Evolutionary conservation across 176 grass and related monocot species (phyloP).

Genomic region (Poa annua): DNA sequence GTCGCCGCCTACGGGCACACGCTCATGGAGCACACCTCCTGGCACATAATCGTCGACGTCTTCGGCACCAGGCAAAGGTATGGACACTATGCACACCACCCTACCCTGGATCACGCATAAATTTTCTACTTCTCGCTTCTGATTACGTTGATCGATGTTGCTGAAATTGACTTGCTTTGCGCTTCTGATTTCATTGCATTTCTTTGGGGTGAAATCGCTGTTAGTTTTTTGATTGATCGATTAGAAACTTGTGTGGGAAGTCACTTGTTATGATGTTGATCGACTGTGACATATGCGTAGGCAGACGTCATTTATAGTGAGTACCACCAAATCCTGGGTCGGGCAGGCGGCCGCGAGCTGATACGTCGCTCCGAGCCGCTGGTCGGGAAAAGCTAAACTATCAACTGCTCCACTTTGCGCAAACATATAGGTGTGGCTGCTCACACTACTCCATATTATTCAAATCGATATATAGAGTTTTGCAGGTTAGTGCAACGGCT

Average conservation of each 20-base stretch:
- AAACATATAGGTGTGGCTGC: neutral
- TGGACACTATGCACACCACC: neutral
- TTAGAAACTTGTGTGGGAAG: neutral
- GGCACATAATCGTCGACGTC: constrained; percentile 81
- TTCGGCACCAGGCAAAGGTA: constrained; percentile 81
- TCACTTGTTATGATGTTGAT: neutral
- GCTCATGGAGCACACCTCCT: constrained; percentile 82
- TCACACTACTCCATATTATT: neutral
- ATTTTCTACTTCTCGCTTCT: too few relatives aligned
- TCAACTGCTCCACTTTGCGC: constrained; percentile 43
- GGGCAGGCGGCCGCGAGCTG: constrained; percentile 9
- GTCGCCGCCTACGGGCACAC: constrained; percentile 79
- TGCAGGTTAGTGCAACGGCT: neutral
- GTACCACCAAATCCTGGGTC: constrained; percentile 25
- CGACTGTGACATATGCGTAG: neutral
- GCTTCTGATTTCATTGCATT: neutral
- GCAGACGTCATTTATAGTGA: neutral
- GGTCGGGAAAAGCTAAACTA: constrained; percentile 2
- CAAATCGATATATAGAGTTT: neutral
- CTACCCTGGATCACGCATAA: too few relatives aligned
- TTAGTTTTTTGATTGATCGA: neutral
- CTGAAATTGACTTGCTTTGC: neutral
- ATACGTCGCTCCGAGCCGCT: neutral
- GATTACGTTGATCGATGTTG: too few relatives aligned
- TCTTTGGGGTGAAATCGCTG: neutral